Percentiles rank a stretch among this genome's conserved stretches.
Evolutionary conservation across 1,284 basidiomycete species (phyloP).

Genomic region (Fomitopsis schrenkii): DNA sequence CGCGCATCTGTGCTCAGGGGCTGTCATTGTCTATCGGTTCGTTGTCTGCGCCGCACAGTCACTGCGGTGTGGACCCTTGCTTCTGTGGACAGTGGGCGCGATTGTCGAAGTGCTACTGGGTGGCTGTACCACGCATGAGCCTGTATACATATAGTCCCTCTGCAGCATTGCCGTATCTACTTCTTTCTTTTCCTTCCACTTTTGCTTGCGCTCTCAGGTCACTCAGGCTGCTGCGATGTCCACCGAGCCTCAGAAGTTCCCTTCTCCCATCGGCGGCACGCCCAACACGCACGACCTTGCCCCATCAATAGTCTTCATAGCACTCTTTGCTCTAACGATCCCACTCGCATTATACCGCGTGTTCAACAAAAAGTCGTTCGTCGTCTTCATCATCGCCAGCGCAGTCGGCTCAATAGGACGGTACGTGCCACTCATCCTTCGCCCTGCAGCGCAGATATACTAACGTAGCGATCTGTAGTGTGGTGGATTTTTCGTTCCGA

Average conservation of each 20-base stretch:
- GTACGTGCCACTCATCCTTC: constrained; percentile 4
- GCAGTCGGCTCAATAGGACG: constrained; percentile 12
- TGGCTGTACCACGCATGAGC: too few relatives aligned
- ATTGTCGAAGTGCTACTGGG: too few relatives aligned
- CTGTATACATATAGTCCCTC: background rate
- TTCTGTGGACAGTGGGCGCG: too few relatives aligned
- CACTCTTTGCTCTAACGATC: constrained; percentile 13
- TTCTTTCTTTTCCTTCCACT: background rate
- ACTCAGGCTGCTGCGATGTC: background rate
- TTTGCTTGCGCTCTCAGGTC: too few relatives aligned
- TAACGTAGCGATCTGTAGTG: constrained; percentile 6
- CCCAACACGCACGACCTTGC: constrained; percentile 16
- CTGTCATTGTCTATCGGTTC: too few relatives aligned
- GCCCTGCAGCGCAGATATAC: background rate
- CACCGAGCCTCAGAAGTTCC: constrained; percentile 9
- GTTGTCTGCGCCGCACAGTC: too few relatives aligned
- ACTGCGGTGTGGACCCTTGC: too few relatives aligned
- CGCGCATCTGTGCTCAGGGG: too few relatives aligned
- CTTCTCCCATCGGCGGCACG: constrained; percentile 20
- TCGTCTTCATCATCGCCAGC: constrained; percentile 10
- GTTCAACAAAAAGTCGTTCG: constrained; percentile 9
- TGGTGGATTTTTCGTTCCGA: constrained; percentile 26
- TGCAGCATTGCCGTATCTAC: background rate
- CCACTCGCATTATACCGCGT: constrained; percentile 13
- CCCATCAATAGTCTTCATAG: constrained; percentile 15